Base-by-base conservation (phyloP, 495 filamentous ascomycete genomes). In the Penicillium salamii region DNA sequence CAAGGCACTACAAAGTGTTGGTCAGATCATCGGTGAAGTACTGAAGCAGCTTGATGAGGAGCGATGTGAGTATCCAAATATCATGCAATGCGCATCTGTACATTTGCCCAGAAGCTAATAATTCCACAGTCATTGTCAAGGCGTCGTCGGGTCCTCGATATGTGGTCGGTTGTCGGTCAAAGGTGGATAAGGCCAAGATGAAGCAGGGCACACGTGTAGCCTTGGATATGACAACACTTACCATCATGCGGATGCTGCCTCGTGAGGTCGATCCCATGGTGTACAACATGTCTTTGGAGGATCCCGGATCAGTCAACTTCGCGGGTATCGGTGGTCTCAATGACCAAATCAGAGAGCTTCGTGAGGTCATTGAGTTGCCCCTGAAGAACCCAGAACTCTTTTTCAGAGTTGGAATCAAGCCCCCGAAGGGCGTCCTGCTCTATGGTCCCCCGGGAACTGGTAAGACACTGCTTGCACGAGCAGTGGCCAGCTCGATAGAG, bases 231-330 rank as follows among this genome's bases (percentile, higher is more conserved):
- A 99, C 95, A 31, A 99, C 95, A 13, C 85, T 99, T 53, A 99
- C 95, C 21, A 99, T 99, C 70, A 99, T 99, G 95, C 89, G 95
- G 50, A 99, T 99, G 95, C 75, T 99, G 33, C 95, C 95, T 33
- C 89, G 95, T 57, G 95, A 99, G 76, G 95, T 99, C 54, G 95
- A 99, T 65, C 95, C 95, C 14, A 74, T 97, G 55, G 95, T 99
- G 42, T 99, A 99, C 80, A 99, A 97, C 77, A 99, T 99, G 95
- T 99, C 95, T 34, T 74, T 99, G 49, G 95, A 97, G 70, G 95
- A 99, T 63, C 93, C 95, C 1, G 95, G 95, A 15, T 91, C 97
- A 68, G 87, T 99, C 68, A 96, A 87, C 76, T 99, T 99, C 63
- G 92, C 85, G n/a, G 95, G 95, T 54, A 99, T 99, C 62, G 95